Evolutionary conservation across 2,329 filamentous ascomycete genomes (phyloP).

Genomic region (Nigrospora osmanthi): DNA sequence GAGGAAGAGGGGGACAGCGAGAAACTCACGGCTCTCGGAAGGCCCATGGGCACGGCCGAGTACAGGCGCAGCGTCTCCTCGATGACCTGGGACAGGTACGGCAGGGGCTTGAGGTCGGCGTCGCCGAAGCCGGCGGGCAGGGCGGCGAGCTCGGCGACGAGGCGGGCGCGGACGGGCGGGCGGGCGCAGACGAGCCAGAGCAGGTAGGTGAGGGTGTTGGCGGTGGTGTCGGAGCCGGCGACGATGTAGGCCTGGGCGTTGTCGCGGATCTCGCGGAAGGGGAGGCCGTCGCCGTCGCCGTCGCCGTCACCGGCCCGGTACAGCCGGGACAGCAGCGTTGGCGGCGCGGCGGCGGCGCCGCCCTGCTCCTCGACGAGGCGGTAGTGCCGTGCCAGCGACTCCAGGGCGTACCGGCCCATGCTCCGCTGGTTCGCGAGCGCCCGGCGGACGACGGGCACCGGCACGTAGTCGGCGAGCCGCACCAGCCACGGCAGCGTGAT

Average conservation of each 20-base stretch:
- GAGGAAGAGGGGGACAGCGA: background rate
- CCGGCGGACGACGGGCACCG: constrained; percentile 13
- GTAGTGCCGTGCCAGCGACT: constrained; percentile 20
- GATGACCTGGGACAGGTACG: constrained; percentile 32
- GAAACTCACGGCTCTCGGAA: constrained; percentile 26
- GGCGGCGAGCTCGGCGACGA: constrained; percentile 25
- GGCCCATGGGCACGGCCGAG: constrained; percentile 25
- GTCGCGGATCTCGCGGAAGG: constrained; percentile 23
- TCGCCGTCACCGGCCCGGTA: constrained; percentile 11
- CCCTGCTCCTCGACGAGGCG: constrained; percentile 9
- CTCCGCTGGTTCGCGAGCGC: constrained; percentile 5
- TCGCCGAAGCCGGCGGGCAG: constrained; percentile 23
- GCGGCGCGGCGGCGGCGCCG: constrained; percentile 11
- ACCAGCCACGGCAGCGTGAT: constrained; percentile 19
- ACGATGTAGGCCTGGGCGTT: constrained; percentile 27
- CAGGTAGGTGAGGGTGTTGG: constrained; percentile 39
- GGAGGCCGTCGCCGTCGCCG: constrained; percentile 6
- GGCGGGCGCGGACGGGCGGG: constrained; percentile 16
- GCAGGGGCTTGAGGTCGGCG: constrained; percentile 24
- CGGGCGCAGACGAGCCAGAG: constrained; percentile 28
- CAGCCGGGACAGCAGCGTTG: constrained; percentile 28
- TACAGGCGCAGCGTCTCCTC: constrained; percentile 37
- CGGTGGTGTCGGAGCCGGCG: constrained; percentile 45
- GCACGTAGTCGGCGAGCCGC: constrained; percentile 12
- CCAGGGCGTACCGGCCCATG: constrained; percentile 14